Evolutionary conservation across 1,284 basidiomycete genomes (phyloP).

Genomic region (Ustilago curta): DNA sequence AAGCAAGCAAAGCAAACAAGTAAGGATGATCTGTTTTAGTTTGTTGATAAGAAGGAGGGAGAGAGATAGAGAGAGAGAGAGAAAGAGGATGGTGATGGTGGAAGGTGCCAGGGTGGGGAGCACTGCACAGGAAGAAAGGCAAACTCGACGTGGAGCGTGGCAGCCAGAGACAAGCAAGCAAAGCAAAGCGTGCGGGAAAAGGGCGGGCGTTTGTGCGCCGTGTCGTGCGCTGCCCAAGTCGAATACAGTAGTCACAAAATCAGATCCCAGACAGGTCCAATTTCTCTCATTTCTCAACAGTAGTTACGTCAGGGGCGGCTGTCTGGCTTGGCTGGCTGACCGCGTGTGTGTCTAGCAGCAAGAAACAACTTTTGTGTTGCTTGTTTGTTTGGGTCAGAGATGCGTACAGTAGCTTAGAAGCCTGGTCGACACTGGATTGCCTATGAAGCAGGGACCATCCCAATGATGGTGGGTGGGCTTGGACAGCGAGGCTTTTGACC

Average conservation of each 20-base stretch:
- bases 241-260: background rate
- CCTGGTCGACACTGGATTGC: too few species aligned
- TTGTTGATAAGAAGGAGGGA: too few species aligned
- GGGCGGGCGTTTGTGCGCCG: background rate
- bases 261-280: too few species aligned
- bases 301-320: background rate
- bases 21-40: too few species aligned
- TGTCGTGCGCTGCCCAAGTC: constrained; percentile 8
- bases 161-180: background rate
- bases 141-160: constrained; percentile 8
- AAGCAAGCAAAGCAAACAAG: too few species aligned
- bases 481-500: background rate
- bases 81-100: too few species aligned
- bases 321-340: background rate
- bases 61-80: too few species aligned
- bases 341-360: background rate
- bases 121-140: background rate
- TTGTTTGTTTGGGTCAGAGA: too few species aligned
- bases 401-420: too few species aligned
- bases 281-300: background rate
- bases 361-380: too few species aligned
- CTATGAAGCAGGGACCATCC: too few species aligned
- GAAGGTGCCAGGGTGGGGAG: background rate
- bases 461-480: too few species aligned
- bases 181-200: background rate